Conservation (phyloP, 1,139 yeast species). For the Candida tropicalis region DNA sequence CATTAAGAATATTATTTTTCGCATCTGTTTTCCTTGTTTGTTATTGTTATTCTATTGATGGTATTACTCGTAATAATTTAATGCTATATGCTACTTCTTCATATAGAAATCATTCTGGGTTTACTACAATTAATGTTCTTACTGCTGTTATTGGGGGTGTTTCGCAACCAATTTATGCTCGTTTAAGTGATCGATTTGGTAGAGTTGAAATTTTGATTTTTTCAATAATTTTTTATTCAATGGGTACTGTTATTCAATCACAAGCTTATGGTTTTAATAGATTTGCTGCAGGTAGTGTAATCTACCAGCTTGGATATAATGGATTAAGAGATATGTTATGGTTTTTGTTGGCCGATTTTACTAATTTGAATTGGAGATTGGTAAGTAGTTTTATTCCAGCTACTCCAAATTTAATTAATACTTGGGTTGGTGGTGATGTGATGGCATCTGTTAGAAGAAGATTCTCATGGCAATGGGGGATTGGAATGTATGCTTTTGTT, state of each 20-base stretch:
- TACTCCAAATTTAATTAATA: constrained; percentile 68
- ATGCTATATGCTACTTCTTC: constrained; percentile 57
- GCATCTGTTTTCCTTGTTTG: constrained; percentile 58
- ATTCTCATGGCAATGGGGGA: constrained; percentile 66
- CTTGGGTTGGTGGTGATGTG: constrained; percentile 74
- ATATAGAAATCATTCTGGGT: constrained; percentile 58
- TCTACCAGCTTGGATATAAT: constrained; percentile 69
- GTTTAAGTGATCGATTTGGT: constrained; percentile 71
- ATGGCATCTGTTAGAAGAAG: constrained; percentile 23
- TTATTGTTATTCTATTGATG: constrained; percentile 66
- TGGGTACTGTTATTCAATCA: constrained; percentile 55
- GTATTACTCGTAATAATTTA: constrained; percentile 50
- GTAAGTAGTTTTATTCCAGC: constrained; percentile 66
- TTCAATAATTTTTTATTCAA: constrained; percentile 58
- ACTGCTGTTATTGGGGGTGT: constrained; percentile 69
- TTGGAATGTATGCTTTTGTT: constrained; percentile 81
- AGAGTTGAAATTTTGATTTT: constrained; percentile 57
- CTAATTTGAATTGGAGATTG: constrained; percentile 70
- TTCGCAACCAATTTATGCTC: constrained; percentile 67
- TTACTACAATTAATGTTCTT: constrained; percentile 65
- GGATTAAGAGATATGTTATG: constrained; percentile 60
- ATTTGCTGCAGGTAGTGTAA: constrained; percentile 72
- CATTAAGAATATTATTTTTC: constrained; percentile 39
- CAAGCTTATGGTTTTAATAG: constrained; percentile 51
- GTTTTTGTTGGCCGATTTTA: constrained; percentile 62